Evolutionary conservation across 2,329 filamentous ascomycete genomes (phyloP).

Genomic region (Blastomyces silverae): DNA sequence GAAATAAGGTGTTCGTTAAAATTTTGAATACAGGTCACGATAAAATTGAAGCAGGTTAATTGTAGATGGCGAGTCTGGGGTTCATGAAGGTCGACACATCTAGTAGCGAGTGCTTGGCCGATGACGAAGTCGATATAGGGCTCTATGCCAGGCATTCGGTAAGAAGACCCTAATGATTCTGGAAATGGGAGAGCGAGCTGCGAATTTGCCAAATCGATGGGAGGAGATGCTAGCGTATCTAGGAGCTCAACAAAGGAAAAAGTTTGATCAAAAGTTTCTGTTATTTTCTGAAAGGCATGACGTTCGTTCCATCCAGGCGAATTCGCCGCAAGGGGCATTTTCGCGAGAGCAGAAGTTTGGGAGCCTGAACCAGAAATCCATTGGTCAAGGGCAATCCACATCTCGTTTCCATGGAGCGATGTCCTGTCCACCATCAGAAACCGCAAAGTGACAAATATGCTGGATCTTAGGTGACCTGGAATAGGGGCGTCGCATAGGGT

Average conservation of each 20-base stretch:
- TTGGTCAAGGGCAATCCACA: slow-evolving; percentile 75
- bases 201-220: slow-evolving; percentile 42
- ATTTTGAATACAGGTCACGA: slow-evolving; percentile 66
- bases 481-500: slow-evolving; percentile 71
- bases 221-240: slow-evolving; percentile 61
- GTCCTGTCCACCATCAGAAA: slow-evolving; percentile 71
- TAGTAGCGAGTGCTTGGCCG: slow-evolving; percentile 66
- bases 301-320: slow-evolving; percentile 45
- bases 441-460: slow-evolving; percentile 70
- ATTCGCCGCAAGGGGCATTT: slow-evolving; percentile 40
- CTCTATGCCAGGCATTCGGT: slow-evolving; percentile 78
- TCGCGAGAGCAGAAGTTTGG: slow-evolving; percentile 41
- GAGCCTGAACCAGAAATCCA: slow-evolving; percentile 60
- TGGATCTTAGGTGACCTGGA: slow-evolving; percentile 69
- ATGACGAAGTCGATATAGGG: slow-evolving; percentile 88
- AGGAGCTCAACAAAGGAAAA: slow-evolving; percentile 77
- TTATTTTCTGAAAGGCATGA: slow-evolving; percentile 65
- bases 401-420: slow-evolving; percentile 56
- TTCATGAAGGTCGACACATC: slow-evolving; percentile 59
- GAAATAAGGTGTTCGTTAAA: slow-evolving; percentile 94
- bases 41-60: slow-evolving; percentile 77
- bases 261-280: slow-evolving; percentile 74
- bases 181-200: slow-evolving; percentile 79
- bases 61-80: slow-evolving; percentile 66
- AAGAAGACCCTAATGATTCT: slow-evolving; percentile 69